Conservation (phyloP, 2,329 filamentous ascomycete species). For the Pyrenochaeta sp. region DNA sequence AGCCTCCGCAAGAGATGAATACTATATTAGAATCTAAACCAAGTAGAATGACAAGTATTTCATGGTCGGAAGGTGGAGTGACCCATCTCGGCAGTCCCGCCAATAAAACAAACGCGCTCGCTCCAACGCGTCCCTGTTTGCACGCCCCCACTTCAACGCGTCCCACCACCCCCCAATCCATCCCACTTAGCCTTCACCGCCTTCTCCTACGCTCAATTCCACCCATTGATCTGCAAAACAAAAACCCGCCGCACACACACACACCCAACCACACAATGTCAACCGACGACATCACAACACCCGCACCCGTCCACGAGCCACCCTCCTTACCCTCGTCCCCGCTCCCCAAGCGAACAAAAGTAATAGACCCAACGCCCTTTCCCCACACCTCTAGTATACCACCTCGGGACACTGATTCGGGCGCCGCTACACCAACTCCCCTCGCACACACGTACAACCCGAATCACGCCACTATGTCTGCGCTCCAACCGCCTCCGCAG, state of each 20-base stretch:
- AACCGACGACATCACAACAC: slow-evolving; percentile 29
- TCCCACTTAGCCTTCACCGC: slow-evolving; percentile 17
- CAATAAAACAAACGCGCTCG: slow-evolving; percentile 22
- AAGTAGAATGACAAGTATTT: too few species aligned
- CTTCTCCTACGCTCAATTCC: slow-evolving; percentile 7
- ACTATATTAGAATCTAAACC: too few species aligned
- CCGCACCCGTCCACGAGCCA: slow-evolving; percentile 43
- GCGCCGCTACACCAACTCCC: slow-evolving; percentile 48
- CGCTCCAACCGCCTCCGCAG: slow-evolving; percentile 30
- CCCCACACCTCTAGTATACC: slow-evolving; percentile 35
- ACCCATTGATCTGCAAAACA: neutral
- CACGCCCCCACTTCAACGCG: slow-evolving; percentile 9
- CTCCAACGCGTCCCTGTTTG: slow-evolving; percentile 3
- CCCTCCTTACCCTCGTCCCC: slow-evolving; percentile 75
- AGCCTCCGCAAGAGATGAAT: neutral
- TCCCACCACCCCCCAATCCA: slow-evolving; percentile 3
- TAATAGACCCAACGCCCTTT: slow-evolving; percentile 55
- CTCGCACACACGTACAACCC: slow-evolving; percentile 25
- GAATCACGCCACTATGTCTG: slow-evolving; percentile 22
- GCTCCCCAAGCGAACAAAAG: slow-evolving; percentile 82
- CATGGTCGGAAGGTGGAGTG: too few species aligned
- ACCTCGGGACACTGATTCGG: slow-evolving; percentile 41
- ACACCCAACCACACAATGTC: slow-evolving; percentile 24
- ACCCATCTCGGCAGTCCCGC: neutral
- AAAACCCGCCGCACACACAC: neutral